These are phyloP conservation scores for Stagonosporopsis tanaceti DNA, from an alignment of 2,329 filamentous ascomycete species.

Conservation along the genomic window DNA sequence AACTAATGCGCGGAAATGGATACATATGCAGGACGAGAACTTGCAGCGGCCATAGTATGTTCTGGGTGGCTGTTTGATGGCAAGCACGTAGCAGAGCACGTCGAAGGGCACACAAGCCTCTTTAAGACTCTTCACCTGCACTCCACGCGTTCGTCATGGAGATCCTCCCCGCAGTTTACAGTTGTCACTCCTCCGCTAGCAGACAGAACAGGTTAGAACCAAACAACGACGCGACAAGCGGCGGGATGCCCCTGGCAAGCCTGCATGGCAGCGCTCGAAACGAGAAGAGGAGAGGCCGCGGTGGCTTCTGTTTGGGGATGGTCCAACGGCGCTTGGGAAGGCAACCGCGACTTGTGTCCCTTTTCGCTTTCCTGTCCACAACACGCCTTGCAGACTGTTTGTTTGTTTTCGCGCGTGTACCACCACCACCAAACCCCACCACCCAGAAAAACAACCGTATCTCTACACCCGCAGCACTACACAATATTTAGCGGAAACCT, in stretches of 20 bases:
- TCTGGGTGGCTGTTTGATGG: background rate
- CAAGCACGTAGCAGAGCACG: background rate
- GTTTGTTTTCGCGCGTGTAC: slow-evolving; percentile 15
- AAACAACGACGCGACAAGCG: slow-evolving; percentile 15
- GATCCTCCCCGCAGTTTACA: slow-evolving; percentile 17
- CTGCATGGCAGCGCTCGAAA: slow-evolving; percentile 17
- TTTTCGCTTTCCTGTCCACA: slow-evolving; percentile 12
- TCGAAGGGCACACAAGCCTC: background rate
- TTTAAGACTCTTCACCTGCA: slow-evolving; percentile 11
- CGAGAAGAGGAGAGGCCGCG: slow-evolving; percentile 14
- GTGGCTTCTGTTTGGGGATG: slow-evolving; percentile 13
- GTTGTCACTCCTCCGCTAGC: slow-evolving; percentile 5
- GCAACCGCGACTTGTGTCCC: slow-evolving; percentile 14
- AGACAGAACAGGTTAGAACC: slow-evolving; percentile 7
- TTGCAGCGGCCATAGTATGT: slow-evolving; percentile 2
- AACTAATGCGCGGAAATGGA: slow-evolving; percentile 10
- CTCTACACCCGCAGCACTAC: slow-evolving; percentile 13
- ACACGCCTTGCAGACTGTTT: slow-evolving; percentile 22
- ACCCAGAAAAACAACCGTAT: slow-evolving; percentile 14
- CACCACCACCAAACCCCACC: slow-evolving; percentile 10
- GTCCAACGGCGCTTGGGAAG: slow-evolving; percentile 6
- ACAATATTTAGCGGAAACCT: slow-evolving; percentile 11
- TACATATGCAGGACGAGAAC: slow-evolving; percentile 6
- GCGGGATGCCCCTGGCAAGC: slow-evolving; percentile 10
- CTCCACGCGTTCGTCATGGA: slow-evolving; percentile 17